phyloP scores from a whole-genome alignment of 352 stramenopile genomes.

The Hyaloperonospora brassicae region DNA sequence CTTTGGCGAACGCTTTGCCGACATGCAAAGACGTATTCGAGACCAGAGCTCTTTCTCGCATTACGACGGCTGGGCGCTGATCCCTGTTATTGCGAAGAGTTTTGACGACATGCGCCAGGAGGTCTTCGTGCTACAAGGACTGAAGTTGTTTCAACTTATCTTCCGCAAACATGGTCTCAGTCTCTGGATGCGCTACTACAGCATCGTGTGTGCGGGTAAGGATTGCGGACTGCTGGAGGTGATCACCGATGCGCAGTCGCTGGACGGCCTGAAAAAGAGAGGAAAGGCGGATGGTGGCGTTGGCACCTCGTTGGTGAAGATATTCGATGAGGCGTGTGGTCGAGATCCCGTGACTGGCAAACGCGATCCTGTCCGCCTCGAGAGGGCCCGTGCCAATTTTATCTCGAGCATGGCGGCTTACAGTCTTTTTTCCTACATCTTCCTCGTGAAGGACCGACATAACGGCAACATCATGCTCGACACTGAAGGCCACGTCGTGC shows the following conservation, averaged over 20 bases:
- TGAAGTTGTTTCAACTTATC: slow-evolving; percentile 89
- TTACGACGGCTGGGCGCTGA: slow-evolving; percentile 77
- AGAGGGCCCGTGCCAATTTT: slow-evolving; percentile 89
- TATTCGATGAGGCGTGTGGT: slow-evolving; percentile 45
- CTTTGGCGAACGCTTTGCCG: slow-evolving; percentile 84
- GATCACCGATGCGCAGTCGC: slow-evolving; percentile 91
- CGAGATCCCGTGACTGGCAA: slow-evolving; percentile 34
- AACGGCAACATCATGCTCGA: slow-evolving; percentile 98
- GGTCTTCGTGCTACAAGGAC: slow-evolving; percentile 92
- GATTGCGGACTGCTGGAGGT: slow-evolving; percentile 92
- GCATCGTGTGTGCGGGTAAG: slow-evolving; percentile 89
- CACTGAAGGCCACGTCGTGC: slow-evolving; percentile 90
- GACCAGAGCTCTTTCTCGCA: slow-evolving; percentile 56
- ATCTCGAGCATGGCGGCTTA: slow-evolving; percentile 93
- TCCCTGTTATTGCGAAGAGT: slow-evolving; percentile 93
- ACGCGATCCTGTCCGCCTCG: slow-evolving; percentile 35
- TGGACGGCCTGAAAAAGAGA: slow-evolving; percentile 94
- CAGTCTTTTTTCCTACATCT: slow-evolving; percentile 93
- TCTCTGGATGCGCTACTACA: slow-evolving; percentile 91
- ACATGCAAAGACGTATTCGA: slow-evolving; percentile 81
- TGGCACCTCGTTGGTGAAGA: slow-evolving; percentile 30
- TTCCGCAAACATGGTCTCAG: slow-evolving; percentile 86
- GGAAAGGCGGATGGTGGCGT: slow-evolving; percentile 23
- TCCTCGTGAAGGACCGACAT: slow-evolving; percentile 96
- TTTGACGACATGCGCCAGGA: slow-evolving; percentile 97